Evolutionary conservation across 257 asterid genomes (phyloP).

Genomic region (Anisodus acutangulus): DNA sequence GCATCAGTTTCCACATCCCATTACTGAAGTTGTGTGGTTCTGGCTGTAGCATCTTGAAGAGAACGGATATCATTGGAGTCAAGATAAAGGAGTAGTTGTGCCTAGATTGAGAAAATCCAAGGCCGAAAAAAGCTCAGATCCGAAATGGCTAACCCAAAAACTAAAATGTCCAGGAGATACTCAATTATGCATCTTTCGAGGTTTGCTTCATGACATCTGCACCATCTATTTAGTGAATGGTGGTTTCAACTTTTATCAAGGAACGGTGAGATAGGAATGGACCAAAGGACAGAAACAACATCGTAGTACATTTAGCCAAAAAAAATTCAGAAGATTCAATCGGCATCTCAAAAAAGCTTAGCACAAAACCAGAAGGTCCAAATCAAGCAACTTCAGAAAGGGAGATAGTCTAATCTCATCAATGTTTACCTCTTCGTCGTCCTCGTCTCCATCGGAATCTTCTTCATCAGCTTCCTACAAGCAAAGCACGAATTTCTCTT

Average conservation of each 20-base stretch:
- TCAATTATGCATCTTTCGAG: not conserved
- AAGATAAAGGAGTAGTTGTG: not conserved
- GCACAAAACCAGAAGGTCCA: constrained; percentile 14
- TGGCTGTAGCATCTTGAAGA: constrained; percentile 22
- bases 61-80: not conserved
- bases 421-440: constrained; percentile 45
- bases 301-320: not conserved
- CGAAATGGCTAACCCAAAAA: not conserved
- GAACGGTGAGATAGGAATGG: constrained; percentile 6
- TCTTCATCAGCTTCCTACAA: constrained; percentile 55
- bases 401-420: constrained; percentile 10
- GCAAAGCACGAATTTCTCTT: constrained; percentile 14
- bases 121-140: not conserved
- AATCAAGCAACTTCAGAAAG: not conserved
- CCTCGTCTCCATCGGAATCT: constrained; percentile 47
- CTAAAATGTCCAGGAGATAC: not conserved
- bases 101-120: not conserved
- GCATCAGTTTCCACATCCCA: not conserved
- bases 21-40: not conserved
- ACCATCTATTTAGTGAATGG: not conserved
- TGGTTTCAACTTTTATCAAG: constrained; percentile 2
- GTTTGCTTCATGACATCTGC: constrained; percentile 5
- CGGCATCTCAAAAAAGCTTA: constrained; percentile 5
- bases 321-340: not conserved
- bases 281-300: constrained; percentile 15